Evolutionary conservation across 768 basidiomycete species (phyloP).

Genomic region (Calocera cornea): DNA sequence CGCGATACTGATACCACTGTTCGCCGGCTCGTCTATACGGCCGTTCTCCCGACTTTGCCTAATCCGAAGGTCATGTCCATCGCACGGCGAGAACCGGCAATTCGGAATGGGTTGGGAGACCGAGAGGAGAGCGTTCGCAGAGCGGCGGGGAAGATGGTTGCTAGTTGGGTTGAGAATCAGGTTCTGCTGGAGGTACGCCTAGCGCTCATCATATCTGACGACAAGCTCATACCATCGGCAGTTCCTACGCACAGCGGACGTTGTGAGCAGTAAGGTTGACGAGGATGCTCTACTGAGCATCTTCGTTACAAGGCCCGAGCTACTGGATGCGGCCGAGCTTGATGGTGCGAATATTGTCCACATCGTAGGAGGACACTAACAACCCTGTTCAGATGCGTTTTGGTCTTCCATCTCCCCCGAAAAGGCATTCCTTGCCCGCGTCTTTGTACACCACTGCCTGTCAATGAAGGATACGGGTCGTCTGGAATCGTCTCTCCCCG

Average conservation of each 20-base stretch:
- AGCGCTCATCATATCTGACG: slow-evolving; percentile 6
- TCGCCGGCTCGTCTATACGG: slow-evolving; percentile 58
- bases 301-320: slow-evolving; percentile 49
- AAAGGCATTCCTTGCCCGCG: slow-evolving; percentile 65
- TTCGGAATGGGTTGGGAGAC: slow-evolving; percentile 75
- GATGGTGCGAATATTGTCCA: slow-evolving; percentile 34
- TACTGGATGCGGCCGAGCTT: slow-evolving; percentile 57
- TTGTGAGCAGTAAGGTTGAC: slow-evolving; percentile 45
- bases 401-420: slow-evolving; percentile 62
- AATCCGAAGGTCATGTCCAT: slow-evolving; percentile 56
- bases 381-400: slow-evolving; percentile 40
- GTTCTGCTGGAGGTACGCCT: slow-evolving; percentile 35
- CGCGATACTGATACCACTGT: slow-evolving; percentile 65
- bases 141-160: slow-evolving; percentile 59
- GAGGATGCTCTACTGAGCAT: slow-evolving; percentile 62
- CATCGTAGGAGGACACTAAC: not conserved
- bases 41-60: slow-evolving; percentile 45
- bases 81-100: slow-evolving; percentile 59
- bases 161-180: slow-evolving; percentile 46
- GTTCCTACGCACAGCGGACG: slow-evolving; percentile 47
- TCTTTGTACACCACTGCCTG: slow-evolving; percentile 66
- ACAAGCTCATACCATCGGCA: slow-evolving; percentile 23
- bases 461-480: slow-evolving; percentile 40
- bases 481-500: slow-evolving; percentile 62
- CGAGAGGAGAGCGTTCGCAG: slow-evolving; percentile 58